phyloP scores from a whole-genome alignment of 148 eudicot genomes.

The Persicaria maculosa region DNA sequence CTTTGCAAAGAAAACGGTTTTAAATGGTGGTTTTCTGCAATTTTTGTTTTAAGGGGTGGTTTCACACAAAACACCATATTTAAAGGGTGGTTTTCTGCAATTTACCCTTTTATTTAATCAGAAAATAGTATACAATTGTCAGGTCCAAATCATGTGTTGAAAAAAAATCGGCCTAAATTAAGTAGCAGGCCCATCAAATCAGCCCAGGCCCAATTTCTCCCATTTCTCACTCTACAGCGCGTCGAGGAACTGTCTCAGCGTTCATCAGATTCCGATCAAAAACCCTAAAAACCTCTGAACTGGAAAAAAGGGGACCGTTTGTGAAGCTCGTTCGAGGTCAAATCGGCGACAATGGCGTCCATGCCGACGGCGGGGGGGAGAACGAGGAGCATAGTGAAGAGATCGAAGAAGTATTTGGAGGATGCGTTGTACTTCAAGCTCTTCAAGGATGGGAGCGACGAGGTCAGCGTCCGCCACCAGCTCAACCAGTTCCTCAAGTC shows the following conservation, averaged over 20 bases:
- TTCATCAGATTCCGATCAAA: constrained; percentile 1
- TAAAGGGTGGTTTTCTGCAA: too few species aligned
- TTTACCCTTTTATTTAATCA: too few species aligned
- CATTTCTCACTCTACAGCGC: constrained; percentile 1
- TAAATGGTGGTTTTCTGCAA: too few species aligned
- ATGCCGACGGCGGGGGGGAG: constrained; percentile 28
- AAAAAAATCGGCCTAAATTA: not conserved
- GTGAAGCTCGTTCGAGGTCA: not conserved
- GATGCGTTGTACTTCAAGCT: constrained; percentile 63
- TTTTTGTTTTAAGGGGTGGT: too few species aligned
- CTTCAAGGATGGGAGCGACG: constrained; percentile 68
- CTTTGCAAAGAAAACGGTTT: too few species aligned
- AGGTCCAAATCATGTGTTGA: not conserved
- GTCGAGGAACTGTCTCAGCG: not conserved
- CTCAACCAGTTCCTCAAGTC: constrained; percentile 61
- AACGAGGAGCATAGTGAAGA: constrained; percentile 45
- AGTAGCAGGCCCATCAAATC: not conserved
- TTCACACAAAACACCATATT: too few species aligned
- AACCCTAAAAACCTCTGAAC: constrained; percentile 8
- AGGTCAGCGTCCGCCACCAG: constrained; percentile 50
- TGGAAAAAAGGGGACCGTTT: not conserved
- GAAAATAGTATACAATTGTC: too few species aligned
- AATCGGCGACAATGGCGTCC: constrained; percentile 21
- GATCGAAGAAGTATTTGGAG: constrained; percentile 73
- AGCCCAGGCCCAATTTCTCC: not conserved